A percentile compares a stretch with the other conserved stretches of the same genome.
Conservation (phyloP, 2,329 filamentous ascomycete species). For the Fusarium sp. region DNA sequence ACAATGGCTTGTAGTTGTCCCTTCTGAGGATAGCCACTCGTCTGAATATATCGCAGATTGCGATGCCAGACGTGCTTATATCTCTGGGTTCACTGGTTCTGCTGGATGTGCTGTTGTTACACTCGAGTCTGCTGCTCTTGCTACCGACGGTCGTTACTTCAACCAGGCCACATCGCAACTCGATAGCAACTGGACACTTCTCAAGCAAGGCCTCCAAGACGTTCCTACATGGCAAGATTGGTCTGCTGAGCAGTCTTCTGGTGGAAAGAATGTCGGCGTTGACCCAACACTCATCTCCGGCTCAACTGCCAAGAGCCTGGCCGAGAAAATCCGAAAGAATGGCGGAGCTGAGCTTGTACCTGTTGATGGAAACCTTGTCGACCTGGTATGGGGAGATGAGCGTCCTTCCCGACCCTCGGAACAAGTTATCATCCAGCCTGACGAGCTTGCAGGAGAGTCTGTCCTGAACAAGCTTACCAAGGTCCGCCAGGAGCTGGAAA, state of each 20-base stretch:
- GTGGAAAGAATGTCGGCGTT: constrained; percentile 88
- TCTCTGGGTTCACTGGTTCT: constrained; percentile 94
- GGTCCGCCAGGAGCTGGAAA: constrained; percentile 88
- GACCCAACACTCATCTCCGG: constrained; percentile 88
- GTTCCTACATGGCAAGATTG: constrained; percentile 98
- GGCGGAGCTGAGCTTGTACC: constrained; percentile 81
- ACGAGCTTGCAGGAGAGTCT: constrained; percentile 82
- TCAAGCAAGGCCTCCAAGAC: constrained; percentile 93
- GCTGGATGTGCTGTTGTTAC: constrained; percentile 93
- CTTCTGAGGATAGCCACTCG: constrained; percentile 96
- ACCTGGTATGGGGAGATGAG: constrained; percentile 82
- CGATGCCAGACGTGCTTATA: constrained; percentile 89
- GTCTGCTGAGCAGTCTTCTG: constrained; percentile 85
- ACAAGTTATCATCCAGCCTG: constrained; percentile 74
- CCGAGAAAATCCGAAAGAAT: constrained; percentile 86
- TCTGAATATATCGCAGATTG: constrained; percentile 99
- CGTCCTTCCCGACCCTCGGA: constrained; percentile 80
- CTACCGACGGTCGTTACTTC: constrained; percentile 97
- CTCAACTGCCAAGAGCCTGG: constrained; percentile 71
- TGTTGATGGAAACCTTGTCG: constrained; percentile 85
- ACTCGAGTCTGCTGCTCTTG: constrained; percentile 83
- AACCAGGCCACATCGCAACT: constrained; percentile 94
- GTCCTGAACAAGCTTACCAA: constrained; percentile 85
- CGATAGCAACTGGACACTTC: constrained; percentile 87
- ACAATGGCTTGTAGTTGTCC: constrained; percentile 72